phyloP scores from a whole-genome alignment of 1,139 yeast species.

The Candida buenavistaensis region DNA sequence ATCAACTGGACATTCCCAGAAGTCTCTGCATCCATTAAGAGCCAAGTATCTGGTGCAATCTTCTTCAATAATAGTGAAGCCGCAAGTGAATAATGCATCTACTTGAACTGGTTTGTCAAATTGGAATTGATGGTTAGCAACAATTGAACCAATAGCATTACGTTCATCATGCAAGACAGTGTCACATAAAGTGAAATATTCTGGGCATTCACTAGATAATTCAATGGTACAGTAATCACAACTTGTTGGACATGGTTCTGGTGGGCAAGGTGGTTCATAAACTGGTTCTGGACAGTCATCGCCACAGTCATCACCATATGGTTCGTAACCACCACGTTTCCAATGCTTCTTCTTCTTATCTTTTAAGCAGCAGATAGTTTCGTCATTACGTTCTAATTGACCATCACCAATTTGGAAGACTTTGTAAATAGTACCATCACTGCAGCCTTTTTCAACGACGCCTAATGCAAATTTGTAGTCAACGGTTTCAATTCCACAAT shows the following conservation, averaged over 20 bases:
- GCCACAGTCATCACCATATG: too few relatives aligned
- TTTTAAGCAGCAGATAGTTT: neutral
- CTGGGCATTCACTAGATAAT: neutral
- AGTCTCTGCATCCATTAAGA: slow-evolving; percentile 9
- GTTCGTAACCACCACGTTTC: too few relatives aligned
- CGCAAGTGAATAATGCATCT: slow-evolving; percentile 10
- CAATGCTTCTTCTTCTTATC: too few relatives aligned
- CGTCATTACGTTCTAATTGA: slow-evolving; percentile 8
- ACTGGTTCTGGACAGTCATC: too few relatives aligned
- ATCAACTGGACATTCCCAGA: slow-evolving; percentile 44
- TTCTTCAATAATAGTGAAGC: slow-evolving; percentile 16
- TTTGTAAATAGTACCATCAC: slow-evolving; percentile 4
- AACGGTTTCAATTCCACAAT: slow-evolving; percentile 4
- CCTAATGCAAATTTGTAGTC: slow-evolving; percentile 10
- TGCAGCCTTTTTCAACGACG: slow-evolving; percentile 7
- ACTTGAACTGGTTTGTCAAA: slow-evolving; percentile 36
- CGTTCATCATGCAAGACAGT: slow-evolving; percentile 39
- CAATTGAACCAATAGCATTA: slow-evolving; percentile 44
- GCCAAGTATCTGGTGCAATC: slow-evolving; percentile 23
- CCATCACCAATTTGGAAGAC: slow-evolving; percentile 10
- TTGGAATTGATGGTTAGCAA: slow-evolving; percentile 48
- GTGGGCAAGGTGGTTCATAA: too few relatives aligned
- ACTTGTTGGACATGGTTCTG: too few relatives aligned
- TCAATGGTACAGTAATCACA: slow-evolving; percentile 1
- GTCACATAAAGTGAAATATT: slow-evolving; percentile 44